Percentiles rank a stretch among this genome's conserved stretches.
Evolutionary conservation across 805 yeast species (phyloP).

Genomic region (Pichia ethanolica): DNA sequence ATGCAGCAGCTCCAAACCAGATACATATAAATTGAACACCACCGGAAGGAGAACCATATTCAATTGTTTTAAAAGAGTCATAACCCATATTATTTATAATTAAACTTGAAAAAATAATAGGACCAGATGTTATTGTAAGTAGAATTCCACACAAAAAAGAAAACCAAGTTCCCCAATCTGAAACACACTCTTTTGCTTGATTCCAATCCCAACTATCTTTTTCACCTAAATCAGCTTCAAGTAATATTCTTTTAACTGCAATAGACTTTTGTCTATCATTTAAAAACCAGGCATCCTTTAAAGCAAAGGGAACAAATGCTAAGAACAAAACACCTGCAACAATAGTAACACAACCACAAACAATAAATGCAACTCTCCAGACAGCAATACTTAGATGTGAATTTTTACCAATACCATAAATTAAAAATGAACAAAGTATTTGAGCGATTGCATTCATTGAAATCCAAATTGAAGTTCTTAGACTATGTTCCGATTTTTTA

Average conservation of each 20-base stretch:
- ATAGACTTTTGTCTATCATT: slow-evolving; percentile 32
- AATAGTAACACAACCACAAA: slow-evolving; percentile 51
- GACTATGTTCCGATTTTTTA: slow-evolving; percentile 37
- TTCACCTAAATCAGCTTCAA: slow-evolving; percentile 31
- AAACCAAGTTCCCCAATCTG: slow-evolving; percentile 46
- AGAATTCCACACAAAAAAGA: slow-evolving; percentile 37
- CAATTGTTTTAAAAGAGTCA: slow-evolving; percentile 17
- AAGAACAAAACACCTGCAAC: slow-evolving; percentile 13
- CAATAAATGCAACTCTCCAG: slow-evolving; percentile 55
- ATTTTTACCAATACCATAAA: slow-evolving; percentile 43
- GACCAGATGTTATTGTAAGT: slow-evolving; percentile 38
- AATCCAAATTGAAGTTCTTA: slow-evolving; percentile 30
- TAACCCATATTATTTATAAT: slow-evolving; percentile 29
- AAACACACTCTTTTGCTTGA: slow-evolving; percentile 48
- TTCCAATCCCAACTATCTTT: slow-evolving; percentile 43
- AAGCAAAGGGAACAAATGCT: slow-evolving; percentile 34
- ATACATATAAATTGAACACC: slow-evolving; percentile 23
- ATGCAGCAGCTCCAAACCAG: slow-evolving; percentile 19
- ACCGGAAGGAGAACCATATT: slow-evolving; percentile 26
- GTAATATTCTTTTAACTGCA: slow-evolving; percentile 45
- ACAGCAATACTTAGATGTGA: slow-evolving; percentile 33
- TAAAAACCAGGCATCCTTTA: slow-evolving; percentile 37
- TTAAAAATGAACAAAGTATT: slow-evolving; percentile 41
- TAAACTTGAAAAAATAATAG: slow-evolving; percentile 28
- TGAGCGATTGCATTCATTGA: slow-evolving; percentile 38